Evolutionary conservation across 768 basidiomycete genomes (phyloP), one percentile per base, ranked within the genome.

Genomic region (Tricholoma hemisulphureum): DNA sequence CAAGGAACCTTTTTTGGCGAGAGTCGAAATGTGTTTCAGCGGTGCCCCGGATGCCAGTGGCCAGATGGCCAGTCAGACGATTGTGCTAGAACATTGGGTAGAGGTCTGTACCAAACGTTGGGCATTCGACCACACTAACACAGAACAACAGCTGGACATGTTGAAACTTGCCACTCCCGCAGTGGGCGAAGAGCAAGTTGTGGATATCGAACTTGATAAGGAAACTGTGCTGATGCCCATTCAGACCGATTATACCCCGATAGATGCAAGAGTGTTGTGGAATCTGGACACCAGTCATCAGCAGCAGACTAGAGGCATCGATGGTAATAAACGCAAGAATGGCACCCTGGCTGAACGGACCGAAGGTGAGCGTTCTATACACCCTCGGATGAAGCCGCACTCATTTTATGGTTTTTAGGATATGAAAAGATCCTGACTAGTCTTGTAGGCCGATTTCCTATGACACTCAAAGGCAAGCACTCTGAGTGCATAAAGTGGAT

Each of bases 1-100:
- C 1, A 62, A 69, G 21, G 63, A 69, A 55, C 75, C 81, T 6
- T 83, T 84, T 51, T 68, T 82, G 11, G 80, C 81, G 13, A 76
- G 67, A 50, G 66, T 83, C 11, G 78, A 80, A 50, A 61, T 83
- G 26, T 60, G 69, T n/a, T 82, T 83, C 64, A 74, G 72, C 23
- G 72, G 73, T 4, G 63, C 73, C n/a, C 63, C 63, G 31, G 53
- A 53, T 43, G 52, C 53, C n/a, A 49, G 60, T 21, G 66, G 67
- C 45, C 57, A 51, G 46, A 61, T 41, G 18, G 32, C 58, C 45
- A 65, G 62, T 21, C 81, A 81, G 59, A 73, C 59, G 13, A 66
- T 79, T 16, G 58, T 74, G 26, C 63, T 83, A 16, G 79, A 83
- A 32, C 83, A 84, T 60, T 84, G 83, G 83, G 79, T 84, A 28